A percentile compares a stretch with the other conserved stretches of the same genome.
Conservation (phyloP, 2,329 filamentous ascomycete species). For the Beauveria caledonica region DNA sequence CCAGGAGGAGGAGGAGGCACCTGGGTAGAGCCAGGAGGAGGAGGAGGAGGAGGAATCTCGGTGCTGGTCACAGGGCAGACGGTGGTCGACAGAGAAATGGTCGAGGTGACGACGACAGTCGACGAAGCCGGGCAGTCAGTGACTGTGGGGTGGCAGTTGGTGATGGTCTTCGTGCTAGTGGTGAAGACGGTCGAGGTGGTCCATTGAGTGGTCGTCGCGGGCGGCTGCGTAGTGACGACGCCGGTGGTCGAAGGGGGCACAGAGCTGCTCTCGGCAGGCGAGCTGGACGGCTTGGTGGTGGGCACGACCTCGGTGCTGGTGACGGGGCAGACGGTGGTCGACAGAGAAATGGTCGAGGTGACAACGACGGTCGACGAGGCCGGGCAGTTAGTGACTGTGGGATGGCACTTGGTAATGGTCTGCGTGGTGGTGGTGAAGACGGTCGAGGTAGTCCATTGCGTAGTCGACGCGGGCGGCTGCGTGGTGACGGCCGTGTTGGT, state of each 20-base stretch:
- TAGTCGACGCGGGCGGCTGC: constrained; percentile 6
- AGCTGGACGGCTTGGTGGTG: background rate
- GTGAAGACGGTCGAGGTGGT: constrained; percentile 25
- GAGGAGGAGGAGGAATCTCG: constrained; percentile 1
- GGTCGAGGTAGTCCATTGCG: constrained; percentile 23
- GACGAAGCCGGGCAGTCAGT: constrained; percentile 23
- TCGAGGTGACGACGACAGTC: constrained; percentile 21
- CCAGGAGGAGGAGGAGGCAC: constrained; percentile 4
- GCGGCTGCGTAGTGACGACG: background rate
- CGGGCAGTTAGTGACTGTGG: constrained; percentile 25
- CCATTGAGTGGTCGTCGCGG: constrained; percentile 13
- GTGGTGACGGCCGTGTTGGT: constrained; percentile 5
- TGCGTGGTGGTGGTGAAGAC: constrained; percentile 21
- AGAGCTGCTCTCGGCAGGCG: too few species aligned
- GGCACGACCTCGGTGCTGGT: constrained; percentile 13
- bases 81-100: constrained; percentile 29
- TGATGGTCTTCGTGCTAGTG: constrained; percentile 16
- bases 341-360: constrained; percentile 24
- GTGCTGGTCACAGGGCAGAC: constrained; percentile 30
- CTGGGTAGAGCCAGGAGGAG: background rate
- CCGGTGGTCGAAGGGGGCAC: too few species aligned
- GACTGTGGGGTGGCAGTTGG: constrained; percentile 21
- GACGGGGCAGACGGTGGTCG: constrained; percentile 37
- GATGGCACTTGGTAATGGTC: constrained; percentile 18
- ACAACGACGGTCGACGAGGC: constrained; percentile 18